Percentiles rank a stretch among this genome's conserved stretches.
These are phyloP conservation scores for Nidularia pulvinata DNA, from an alignment of 768 basidiomycete species.

Conservation along the genomic window DNA sequence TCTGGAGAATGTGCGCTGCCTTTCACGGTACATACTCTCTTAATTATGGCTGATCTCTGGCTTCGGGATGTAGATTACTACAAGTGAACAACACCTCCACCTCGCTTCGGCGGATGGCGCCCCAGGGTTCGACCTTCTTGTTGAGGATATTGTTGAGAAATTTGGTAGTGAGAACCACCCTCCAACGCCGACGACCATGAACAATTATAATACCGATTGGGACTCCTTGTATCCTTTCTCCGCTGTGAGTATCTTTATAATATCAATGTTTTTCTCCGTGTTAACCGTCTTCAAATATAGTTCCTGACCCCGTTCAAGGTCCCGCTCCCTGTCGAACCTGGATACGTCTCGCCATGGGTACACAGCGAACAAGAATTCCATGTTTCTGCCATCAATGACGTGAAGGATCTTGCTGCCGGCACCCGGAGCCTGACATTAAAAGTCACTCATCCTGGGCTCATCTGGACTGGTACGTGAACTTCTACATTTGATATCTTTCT, in stretches of 20 bases:
- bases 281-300: conserved; percentile 28
- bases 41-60: neutral
- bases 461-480: conserved; percentile 71
- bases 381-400: conserved; percentile 59
- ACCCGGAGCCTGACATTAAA: conserved; percentile 71
- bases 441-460: conserved; percentile 77
- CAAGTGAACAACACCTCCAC: conserved; percentile 73
- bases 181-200: conserved; percentile 54
- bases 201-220: conserved; percentile 87
- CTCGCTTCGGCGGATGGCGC: conserved; percentile 83
- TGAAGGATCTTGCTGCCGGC: conserved; percentile 50
- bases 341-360: conserved; percentile 52
- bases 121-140: conserved; percentile 69
- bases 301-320: conserved; percentile 89
- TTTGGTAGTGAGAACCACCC: conserved; percentile 49
- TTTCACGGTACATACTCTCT: conserved; percentile 15
- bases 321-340: conserved; percentile 48
- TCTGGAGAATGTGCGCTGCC: conserved; percentile 68
- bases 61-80: conserved; percentile 53
- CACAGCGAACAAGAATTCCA: conserved; percentile 33
- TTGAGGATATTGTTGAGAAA: conserved; percentile 53
- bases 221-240: conserved; percentile 85
- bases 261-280: neutral
- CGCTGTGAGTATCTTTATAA: conserved; percentile 39
- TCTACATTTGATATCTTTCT: conserved; percentile 1